Base-by-base conservation (phyloP, 768 basidiomycete genomes). In the Hypholoma fasciculare region DNA sequence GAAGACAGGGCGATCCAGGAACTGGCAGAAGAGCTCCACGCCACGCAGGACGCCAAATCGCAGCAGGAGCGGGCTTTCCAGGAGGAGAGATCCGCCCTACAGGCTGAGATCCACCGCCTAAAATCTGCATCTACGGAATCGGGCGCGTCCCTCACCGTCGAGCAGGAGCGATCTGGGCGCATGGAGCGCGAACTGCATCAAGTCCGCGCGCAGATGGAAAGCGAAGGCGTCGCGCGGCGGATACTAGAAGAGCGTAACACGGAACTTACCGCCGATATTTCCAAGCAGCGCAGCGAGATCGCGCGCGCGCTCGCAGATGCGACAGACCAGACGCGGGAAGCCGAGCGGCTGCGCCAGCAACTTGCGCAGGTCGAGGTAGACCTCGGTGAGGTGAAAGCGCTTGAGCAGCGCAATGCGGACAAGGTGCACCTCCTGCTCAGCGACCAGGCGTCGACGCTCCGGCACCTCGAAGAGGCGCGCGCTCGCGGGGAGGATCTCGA, bases 1-100 rank as follows among this genome's bases (percentile, higher is more conserved):
- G 88, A 90, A 55, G 89, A 90, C 55, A 82, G 86, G 59, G 86
- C 85, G 19, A 88, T 89, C 65, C 83, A 86, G 55, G 90, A 92
- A 61, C 76, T 92, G 4, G 74, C 84, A 7, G 82, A 88, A 57
- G 87, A 90, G 61, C 80, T 95, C 14, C 84, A 80, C 1, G 76
- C 77, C 3, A 69, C 82, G 1, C 82, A 87, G 63, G 83, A 87
- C 55, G 77, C 80, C 16, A 85, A 84, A 56, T 64, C 69, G 0
- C 81, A 78, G 30, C 82, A 85, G 58, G 90, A 91, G 63, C 73
- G 78, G 2, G 63, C 70, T 8, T 80, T 87, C 60, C 78, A 86
- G 34, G 85, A 87, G 55, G 84, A 88, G 61, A 83, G 88, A 14
- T 72, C 70, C 3, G 68, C 74, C 0, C 61, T 89, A 37, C 82